phyloP scores from a whole-genome alignment of 140 eudicot species.

The Stevia rebaudiana region DNA sequence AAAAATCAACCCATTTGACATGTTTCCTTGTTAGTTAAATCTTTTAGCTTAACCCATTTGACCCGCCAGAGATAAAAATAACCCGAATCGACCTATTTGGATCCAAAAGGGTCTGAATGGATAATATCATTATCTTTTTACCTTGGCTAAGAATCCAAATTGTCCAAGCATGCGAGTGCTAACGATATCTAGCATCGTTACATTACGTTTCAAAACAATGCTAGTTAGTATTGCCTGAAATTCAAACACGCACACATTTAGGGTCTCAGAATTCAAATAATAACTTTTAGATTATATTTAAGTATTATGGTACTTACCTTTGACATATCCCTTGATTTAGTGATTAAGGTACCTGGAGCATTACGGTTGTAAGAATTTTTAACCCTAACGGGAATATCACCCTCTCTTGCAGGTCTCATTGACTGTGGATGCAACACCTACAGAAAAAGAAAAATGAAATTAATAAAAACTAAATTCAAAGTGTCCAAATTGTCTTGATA shows the following conservation, averaged over 20 bases:
- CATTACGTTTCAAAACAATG: conserved; percentile 94
- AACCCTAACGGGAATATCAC: conserved; percentile 90
- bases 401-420: conserved; percentile 99
- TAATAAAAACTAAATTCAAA: too few species aligned
- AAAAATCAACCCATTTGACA: not conserved
- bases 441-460: not conserved
- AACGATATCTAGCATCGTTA: conserved; percentile 95
- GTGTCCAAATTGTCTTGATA: not conserved
- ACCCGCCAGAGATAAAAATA: not conserved
- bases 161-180: conserved; percentile 99
- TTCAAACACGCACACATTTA: not conserved
- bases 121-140: conserved; percentile 13
- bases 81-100: not conserved
- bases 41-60: not conserved
- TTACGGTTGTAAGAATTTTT: conserved; percentile 90
- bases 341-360: conserved; percentile 97
- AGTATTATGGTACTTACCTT: conserved; percentile 44
- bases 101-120: not conserved
- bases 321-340: conserved; percentile 80
- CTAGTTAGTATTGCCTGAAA: conserved; percentile 90
- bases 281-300: not conserved
- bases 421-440: conserved; percentile 99
- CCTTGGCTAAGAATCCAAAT: conserved; percentile 96
- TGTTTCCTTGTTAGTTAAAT: not conserved
- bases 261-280: conserved; percentile 1